Evolutionary conservation across 2,329 filamentous ascomycete species (phyloP), one percentile per base, ranked within the genome.

Genomic region (Aplosporella prunicola): DNA sequence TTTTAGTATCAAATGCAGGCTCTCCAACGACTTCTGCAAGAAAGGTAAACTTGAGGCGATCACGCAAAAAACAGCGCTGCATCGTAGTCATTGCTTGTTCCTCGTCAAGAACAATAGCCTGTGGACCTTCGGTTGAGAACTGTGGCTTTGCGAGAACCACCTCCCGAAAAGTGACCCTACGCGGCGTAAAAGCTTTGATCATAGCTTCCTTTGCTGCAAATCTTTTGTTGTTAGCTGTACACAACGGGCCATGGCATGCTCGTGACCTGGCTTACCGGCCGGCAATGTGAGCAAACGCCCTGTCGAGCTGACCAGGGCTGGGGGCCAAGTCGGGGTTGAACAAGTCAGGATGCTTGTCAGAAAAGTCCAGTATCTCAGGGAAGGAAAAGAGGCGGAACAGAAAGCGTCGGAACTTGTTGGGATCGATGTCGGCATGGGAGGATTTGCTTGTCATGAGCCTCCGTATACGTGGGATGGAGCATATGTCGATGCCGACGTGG

Each of bases 401-500:
- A 25, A 39, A 30, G 11, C n/a, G 18, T 8, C 25, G 37, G 13
- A 39, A 20, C 14, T 14, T 18, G 17, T 10, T 9, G 31, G 13
- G 14, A 7, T 6, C 9, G n/a, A 4, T 15, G 10, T 24, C 7
- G 11, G n/a, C n/a, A n/a, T n/a, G n/a, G n/a, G n/a, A n/a, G n/a
- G n/a, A n/a, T n/a, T n/a, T n/a, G 23, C 20, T 39, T 22, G 14
- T 32, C n/a, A n/a, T 11, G 24, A 87, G 65, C 14, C 58, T 56
- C 43, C 66, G 62, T 42, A 93, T 76, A 39, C 86, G 77, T 1
- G 69, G 60, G 40, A 86, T 71, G 40, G 71, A 69, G 57, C 83
- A 86, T 40, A 93, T 80, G 55, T 93, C 87, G 32, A 76, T 89
- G 41, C 87, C 87, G 35, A 93, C 64, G 32, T 71, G 69, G 10